These are phyloP conservation scores for Hyphodiscus sp. DNA, from an alignment of 2,329 filamentous ascomycete genomes.

Conservation along the genomic window DNA sequence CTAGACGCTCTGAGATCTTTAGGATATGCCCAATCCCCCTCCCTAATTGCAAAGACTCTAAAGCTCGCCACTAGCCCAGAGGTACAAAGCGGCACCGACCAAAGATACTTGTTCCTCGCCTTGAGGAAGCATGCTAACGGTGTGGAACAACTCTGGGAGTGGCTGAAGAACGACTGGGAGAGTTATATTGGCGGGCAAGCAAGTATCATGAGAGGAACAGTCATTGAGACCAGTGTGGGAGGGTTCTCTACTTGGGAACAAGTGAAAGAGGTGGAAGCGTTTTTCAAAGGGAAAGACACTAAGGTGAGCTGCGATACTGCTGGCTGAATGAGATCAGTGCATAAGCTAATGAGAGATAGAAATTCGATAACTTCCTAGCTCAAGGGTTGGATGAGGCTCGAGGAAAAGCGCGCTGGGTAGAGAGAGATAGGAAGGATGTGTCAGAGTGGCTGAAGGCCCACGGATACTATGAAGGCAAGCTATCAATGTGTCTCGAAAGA, in stretches of 20 bases:
- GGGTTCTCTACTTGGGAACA: not conserved
- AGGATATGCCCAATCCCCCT: not conserved
- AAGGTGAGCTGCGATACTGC: not conserved
- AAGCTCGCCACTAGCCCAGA: not conserved
- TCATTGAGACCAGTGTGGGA: not conserved
- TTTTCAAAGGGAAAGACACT: not conserved
- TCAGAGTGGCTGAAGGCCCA: constrained; percentile 11
- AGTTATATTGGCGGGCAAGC: not conserved
- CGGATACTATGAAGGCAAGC: constrained; percentile 1
- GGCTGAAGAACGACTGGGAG: not conserved
- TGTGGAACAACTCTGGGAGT: not conserved
- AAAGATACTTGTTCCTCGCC: not conserved
- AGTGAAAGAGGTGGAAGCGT: not conserved
- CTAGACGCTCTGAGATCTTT: not conserved
- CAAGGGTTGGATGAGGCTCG: constrained; percentile 8
- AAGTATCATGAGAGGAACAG: no score
- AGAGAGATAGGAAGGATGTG: constrained; percentile 14
- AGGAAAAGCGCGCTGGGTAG: constrained; percentile 9
- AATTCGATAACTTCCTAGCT: constrained; percentile 2
- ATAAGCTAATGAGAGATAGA: constrained; percentile 5
- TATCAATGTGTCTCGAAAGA: no score
- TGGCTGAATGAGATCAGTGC: not conserved
- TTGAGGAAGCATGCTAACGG: not conserved
- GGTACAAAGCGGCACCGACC: not conserved
- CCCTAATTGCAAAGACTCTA: not conserved